Evolutionary conservation across 2,329 filamentous ascomycete species (phyloP), one percentile per base, ranked within the genome.

Genomic region (Aurifilum marmelostoma): DNA sequence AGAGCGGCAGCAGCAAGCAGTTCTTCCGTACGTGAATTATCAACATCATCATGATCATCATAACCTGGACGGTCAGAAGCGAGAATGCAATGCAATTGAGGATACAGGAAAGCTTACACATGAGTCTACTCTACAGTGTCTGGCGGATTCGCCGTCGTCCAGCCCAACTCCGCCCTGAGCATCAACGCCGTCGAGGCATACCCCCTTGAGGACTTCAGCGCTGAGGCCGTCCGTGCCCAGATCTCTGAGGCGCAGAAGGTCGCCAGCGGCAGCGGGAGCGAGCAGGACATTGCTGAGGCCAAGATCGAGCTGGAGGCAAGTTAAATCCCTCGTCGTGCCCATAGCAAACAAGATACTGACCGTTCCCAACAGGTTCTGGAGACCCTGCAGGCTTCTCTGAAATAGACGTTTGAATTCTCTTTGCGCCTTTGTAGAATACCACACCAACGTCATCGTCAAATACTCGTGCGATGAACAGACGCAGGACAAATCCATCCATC

Each of bases 101-200:
- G 6, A 39, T 43, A 9, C 6, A 27, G 18, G 24, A 67, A 69
- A 72, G n/a, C 63, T 71, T 59, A 69, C 50, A 29, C 43, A 66
- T 27, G 65, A 66, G 59, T 69, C 71, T 18, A 67, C 67, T n/a
- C 21, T 70, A 61, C 75, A 97, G 94, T 98, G 72, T 97, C 96
- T 73, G 96, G 96, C 79, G 96, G 96, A 75, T 99, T 99, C 79
- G 96, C 96, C 77, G 91, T 96, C 76, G 94, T 99, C 72, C 96
- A 99, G 87, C 96, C 96, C 79, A 91, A 94, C 87, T 98, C 94
- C 54, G 83, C 90, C 78, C 87, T 99, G 82, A 97, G 93, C 91
- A 97, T 99, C 88, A 99, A 98, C 85, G 94, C 96, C 75, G 92
- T 97, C 72, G 96, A 99, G 87, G 96, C 92, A 71, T 98, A 90